Percentiles rank a stretch among this genome's conserved stretches.
These are phyloP conservation scores for Aspergillus sp. DNA, from an alignment of 2,329 filamentous ascomycete species.

Conservation along the genomic window DNA sequence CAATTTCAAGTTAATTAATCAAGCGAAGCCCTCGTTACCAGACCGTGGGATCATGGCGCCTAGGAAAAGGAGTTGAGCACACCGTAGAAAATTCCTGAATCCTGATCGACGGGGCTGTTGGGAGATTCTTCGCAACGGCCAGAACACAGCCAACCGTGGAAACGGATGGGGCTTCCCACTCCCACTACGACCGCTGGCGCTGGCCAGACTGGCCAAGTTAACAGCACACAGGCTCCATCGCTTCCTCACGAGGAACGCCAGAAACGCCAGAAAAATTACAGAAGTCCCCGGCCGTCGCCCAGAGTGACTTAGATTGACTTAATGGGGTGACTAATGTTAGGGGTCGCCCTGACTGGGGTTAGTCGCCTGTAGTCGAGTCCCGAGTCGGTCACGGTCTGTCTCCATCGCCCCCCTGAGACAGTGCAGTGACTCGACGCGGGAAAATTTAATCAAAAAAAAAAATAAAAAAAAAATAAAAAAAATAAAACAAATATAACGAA, in stretches of 20 bases:
- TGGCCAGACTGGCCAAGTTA: not conserved
- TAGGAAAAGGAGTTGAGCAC: not conserved
- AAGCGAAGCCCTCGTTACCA: no score
- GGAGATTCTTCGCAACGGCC: conserved; percentile 1
- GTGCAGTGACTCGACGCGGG: not conserved
- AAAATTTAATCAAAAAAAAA: not conserved
- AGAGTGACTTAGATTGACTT: not conserved
- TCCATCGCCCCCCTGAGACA: not conserved
- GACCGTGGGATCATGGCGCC: not conserved
- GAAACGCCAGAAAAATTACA: not conserved
- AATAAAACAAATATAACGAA: no score
- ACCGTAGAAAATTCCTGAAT: not conserved
- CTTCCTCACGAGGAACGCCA: not conserved
- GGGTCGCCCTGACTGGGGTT: not conserved
- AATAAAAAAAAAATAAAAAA: not conserved
- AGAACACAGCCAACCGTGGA: conserved; percentile 10
- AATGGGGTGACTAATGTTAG: not conserved
- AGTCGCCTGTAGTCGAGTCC: conserved; percentile 1
- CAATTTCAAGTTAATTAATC: no score
- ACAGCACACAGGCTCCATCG: conserved; percentile 1
- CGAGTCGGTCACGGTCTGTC: not conserved
- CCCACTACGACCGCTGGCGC: no score
- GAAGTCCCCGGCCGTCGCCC: not conserved
- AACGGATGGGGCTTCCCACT: conserved; percentile 3
- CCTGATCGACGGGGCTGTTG: not conserved